These are phyloP conservation scores for Colletotrichum limetticola DNA, from an alignment of 2,329 filamentous ascomycete species.

Conservation along the genomic window DNA sequence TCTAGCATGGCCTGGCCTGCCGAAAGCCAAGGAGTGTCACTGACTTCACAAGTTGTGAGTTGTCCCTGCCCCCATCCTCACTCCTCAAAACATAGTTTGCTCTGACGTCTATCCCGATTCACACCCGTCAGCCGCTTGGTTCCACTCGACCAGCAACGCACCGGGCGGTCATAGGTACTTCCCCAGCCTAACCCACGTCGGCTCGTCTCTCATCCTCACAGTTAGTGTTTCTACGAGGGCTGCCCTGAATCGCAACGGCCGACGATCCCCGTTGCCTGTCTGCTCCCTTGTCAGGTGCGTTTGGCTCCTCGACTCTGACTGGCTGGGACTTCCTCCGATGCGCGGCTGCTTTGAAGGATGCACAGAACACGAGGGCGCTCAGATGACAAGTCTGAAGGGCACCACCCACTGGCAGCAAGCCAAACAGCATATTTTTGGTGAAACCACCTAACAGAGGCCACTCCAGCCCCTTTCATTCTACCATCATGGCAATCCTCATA, in stretches of 20 bases:
- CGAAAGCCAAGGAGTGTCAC: background rate
- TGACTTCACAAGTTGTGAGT: background rate
- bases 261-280: conserved; percentile 23
- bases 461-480: conserved; percentile 19
- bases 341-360: background rate
- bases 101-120: conserved; percentile 17
- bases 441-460: conserved; percentile 20
- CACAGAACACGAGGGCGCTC: conserved; percentile 19
- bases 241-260: conserved; percentile 32
- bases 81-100: conserved; percentile 13
- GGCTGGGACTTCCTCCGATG: conserved; percentile 4
- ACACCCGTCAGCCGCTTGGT: conserved; percentile 23
- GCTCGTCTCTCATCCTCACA: conserved; percentile 26
- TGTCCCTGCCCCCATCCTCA: background rate
- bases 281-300: background rate
- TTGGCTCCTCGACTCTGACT: background rate
- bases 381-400: conserved; percentile 21
- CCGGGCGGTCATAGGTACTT: conserved; percentile 12
- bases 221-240: conserved; percentile 4
- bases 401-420: conserved; percentile 1
- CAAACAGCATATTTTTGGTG: conserved; percentile 22
- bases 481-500: background rate
- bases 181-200: conserved; percentile 10
- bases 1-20: background rate
- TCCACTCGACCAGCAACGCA: conserved; percentile 2